Conservation (phyloP, 2,329 filamentous ascomycete genomes). For the Beauveria brongniartii region DNA sequence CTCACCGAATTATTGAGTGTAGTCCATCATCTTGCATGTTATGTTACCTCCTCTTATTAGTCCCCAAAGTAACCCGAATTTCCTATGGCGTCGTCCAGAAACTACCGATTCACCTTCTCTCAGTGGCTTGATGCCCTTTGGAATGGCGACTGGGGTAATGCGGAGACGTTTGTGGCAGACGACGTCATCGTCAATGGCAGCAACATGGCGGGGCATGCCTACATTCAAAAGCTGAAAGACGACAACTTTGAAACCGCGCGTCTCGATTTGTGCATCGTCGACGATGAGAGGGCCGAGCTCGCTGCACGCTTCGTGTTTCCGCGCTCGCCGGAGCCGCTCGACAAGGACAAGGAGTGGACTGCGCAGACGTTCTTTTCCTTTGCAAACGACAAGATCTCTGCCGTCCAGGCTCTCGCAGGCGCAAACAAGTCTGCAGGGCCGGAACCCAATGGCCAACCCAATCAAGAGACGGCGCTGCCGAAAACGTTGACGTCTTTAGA, state of each 20-base stretch:
- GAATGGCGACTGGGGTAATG: neutral
- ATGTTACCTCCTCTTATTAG: no score
- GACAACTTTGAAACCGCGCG: neutral
- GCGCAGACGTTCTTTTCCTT: neutral
- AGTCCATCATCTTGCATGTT: neutral
- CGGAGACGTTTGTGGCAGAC: neutral
- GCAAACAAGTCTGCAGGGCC: neutral
- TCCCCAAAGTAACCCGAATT: neutral
- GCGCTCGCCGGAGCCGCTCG: neutral
- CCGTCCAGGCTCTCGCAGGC: neutral
- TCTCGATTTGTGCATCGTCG: neutral
- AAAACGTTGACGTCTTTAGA: neutral
- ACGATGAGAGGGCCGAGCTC: neutral
- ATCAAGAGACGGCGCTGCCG: neutral
- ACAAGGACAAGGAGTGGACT: neutral
- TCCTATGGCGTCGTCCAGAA: neutral
- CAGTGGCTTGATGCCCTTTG: neutral
- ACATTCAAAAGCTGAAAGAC: neutral
- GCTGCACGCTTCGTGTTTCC: neutral
- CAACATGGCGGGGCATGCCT: neutral
- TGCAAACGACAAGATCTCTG: neutral
- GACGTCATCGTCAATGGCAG: slow-evolving; percentile 4
- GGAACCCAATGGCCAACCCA: no score
- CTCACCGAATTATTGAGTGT: neutral
- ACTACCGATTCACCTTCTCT: neutral